Percentiles rank a stretch among this genome's conserved stretches.
phyloP scores from a whole-genome alignment of 148 eudicot genomes.

The Amaranthus hypochondriacus region DNA sequence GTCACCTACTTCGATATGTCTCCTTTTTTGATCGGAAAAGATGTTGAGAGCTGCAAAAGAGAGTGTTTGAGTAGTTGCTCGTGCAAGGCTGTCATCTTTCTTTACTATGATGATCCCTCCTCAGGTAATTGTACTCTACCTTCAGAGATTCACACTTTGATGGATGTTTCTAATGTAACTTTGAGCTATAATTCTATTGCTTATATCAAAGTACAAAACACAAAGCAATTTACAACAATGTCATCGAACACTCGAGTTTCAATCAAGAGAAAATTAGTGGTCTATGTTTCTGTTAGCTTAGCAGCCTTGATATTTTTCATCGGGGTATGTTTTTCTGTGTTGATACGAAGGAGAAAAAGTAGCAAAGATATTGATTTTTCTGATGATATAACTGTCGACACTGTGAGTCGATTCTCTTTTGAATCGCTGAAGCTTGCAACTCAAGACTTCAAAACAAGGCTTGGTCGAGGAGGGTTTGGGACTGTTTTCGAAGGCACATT shows the following conservation, averaged over 20 bases:
- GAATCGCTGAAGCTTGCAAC: slow-evolving; percentile 5
- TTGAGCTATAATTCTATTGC: not conserved
- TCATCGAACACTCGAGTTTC: not conserved
- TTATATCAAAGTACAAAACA: not conserved
- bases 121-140: not conserved
- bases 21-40: not conserved
- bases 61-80: not conserved
- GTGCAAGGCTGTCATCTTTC: not conserved
- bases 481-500: slow-evolving; percentile 19
- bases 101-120: not conserved
- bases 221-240: not conserved
- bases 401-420: slow-evolving; percentile 16
- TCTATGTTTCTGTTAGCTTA: not conserved
- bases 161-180: not conserved
- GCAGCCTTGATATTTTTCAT: not conserved
- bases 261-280: not conserved
- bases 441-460: slow-evolving; percentile 16
- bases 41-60: not conserved
- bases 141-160: not conserved
- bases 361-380: not conserved
- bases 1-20: not conserved
- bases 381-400: not conserved
- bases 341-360: not conserved
- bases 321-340: not conserved
- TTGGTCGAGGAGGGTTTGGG: slow-evolving; percentile 31